phyloP scores from a whole-genome alignment of 768 basidiomycete species.

The Suillus luteus region DNA sequence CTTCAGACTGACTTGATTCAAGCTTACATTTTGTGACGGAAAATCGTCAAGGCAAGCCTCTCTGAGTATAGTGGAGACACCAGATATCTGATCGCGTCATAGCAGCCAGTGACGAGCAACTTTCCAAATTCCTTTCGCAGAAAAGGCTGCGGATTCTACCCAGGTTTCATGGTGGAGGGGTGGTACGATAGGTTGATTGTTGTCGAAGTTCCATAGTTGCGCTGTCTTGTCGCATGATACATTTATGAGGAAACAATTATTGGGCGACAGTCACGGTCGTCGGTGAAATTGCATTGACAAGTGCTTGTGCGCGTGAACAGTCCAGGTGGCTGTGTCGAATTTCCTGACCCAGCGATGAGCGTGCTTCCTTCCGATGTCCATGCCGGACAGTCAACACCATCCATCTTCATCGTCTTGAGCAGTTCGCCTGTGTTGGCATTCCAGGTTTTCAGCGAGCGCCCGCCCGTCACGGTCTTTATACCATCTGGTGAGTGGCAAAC shows the following conservation, averaged over 20 bases:
- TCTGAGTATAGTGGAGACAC: too few species aligned
- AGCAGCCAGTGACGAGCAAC: background rate
- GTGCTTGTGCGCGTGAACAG: too few species aligned
- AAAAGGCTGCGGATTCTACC: background rate
- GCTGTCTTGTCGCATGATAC: background rate
- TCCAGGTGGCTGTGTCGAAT: background rate
- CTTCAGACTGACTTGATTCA: too few species aligned
- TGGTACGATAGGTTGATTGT: background rate
- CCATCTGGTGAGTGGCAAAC: background rate
- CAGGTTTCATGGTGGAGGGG: background rate
- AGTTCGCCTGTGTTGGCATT: background rate
- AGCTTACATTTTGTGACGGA: too few species aligned
- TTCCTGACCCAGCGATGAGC: background rate
- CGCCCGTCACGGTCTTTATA: background rate
- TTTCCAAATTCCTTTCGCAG: background rate
- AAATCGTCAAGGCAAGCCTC: too few species aligned
- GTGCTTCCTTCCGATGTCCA: too few species aligned
- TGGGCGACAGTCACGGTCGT: background rate
- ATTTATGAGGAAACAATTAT: background rate
- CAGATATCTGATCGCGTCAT: background rate
- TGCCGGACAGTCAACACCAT: too few species aligned
- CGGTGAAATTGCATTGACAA: background rate
- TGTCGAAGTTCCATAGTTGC: background rate
- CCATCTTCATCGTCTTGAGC: background rate
- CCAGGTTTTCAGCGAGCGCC: background rate